These are phyloP conservation scores for Pneumocystis carinii DNA, from an alignment of 1,139 yeast genomes.

Conservation along the genomic window DNA sequence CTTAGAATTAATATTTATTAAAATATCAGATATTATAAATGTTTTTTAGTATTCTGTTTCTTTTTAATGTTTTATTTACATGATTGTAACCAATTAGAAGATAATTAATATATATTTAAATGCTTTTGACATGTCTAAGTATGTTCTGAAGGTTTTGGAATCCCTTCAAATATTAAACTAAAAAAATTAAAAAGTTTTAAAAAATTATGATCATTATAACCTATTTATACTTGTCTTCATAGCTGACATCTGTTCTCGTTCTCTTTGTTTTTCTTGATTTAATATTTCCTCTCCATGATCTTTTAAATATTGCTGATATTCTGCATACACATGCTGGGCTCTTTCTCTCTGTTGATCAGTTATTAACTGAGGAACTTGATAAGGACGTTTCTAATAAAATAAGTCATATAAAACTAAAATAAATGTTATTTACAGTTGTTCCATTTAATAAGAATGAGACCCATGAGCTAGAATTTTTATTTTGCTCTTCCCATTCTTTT, in stretches of 20 bases:
- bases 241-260: slow-evolving; percentile 37
- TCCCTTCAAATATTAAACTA: background rate
- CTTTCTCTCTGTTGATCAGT: slow-evolving; percentile 81
- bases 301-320: slow-evolving; percentile 64
- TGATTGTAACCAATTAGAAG: background rate
- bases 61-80: background rate
- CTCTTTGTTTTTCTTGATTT: slow-evolving; percentile 63
- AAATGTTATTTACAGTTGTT: background rate
- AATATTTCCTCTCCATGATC: slow-evolving; percentile 82
- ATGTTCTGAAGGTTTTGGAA: background rate
- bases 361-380: slow-evolving; percentile 58
- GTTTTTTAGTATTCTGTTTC: background rate
- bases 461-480: slow-evolving; percentile 5
- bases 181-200: background rate
- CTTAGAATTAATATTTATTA: too few species aligned
- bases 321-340: slow-evolving; percentile 78
- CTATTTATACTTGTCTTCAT: slow-evolving; percentile 1
- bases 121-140: background rate
- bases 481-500: slow-evolving; percentile 43
- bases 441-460: background rate
- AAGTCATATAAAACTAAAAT: background rate
- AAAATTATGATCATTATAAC: background rate
- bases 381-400: background rate
- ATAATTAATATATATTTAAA: background rate
- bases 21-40: background rate